These are phyloP conservation scores for Phycomyces nitens DNA, from an alignment of 192 early-diverging fungal species.

Conservation along the genomic window DNA sequence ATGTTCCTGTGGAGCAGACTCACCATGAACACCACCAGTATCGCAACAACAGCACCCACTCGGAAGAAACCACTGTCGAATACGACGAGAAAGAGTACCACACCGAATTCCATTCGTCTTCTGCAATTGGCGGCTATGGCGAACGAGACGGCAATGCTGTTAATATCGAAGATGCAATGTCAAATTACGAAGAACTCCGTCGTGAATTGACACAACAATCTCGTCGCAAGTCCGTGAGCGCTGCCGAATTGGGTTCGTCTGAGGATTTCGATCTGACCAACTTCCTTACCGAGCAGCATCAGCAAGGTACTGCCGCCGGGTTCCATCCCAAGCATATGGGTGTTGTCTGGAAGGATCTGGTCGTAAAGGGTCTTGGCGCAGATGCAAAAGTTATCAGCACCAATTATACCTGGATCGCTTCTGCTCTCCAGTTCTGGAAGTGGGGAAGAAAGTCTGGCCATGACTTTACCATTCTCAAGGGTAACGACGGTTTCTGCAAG, in stretches of 20 bases:
- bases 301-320: constrained; percentile 28
- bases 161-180: constrained; percentile 27
- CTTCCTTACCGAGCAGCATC: constrained; percentile 28
- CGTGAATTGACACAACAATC: constrained; percentile 31
- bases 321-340: constrained; percentile 45
- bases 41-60: too few relatives aligned
- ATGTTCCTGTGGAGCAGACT: too few relatives aligned
- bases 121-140: constrained; percentile 25
- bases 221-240: constrained; percentile 13
- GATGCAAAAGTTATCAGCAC: constrained; percentile 37
- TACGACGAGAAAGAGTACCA: too few relatives aligned
- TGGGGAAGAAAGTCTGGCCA: constrained; percentile 11
- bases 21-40: too few relatives aligned
- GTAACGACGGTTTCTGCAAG: constrained; percentile 63
- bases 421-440: constrained; percentile 25
- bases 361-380: constrained; percentile 35
- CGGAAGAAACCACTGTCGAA: too few relatives aligned
- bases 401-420: constrained; percentile 12
- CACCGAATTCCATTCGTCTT: too few relatives aligned
- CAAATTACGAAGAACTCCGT: constrained; percentile 23
- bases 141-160: constrained; percentile 33
- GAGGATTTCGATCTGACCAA: constrained; percentile 44
- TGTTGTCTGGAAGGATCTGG: constrained; percentile 42
- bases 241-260: constrained; percentile 12
- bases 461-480: constrained; percentile 50